phyloP scores from a whole-genome alignment of 441 rosid genomes.

The Hura crepitans region DNA sequence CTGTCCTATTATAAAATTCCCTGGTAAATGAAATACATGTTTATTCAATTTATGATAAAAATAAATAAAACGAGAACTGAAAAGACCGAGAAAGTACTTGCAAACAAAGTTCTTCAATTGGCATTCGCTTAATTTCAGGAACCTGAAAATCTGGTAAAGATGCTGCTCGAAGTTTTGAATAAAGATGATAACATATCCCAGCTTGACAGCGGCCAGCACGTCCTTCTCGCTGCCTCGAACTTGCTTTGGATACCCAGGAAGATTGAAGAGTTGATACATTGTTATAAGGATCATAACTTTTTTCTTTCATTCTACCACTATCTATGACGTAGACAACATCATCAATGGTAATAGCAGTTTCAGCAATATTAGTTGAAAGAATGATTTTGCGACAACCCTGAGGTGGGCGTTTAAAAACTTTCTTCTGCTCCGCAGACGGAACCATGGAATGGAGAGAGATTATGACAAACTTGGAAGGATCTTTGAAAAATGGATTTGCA shows the following conservation, averaged over 20 bases:
- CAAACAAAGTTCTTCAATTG: constrained; percentile 91
- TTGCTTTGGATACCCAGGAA: constrained; percentile 95
- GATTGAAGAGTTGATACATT: constrained; percentile 93
- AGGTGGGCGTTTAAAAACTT: constrained; percentile 68
- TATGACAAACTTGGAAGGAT: constrained; percentile 55
- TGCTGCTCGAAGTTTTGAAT: constrained; percentile 70
- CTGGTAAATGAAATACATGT: background rate
- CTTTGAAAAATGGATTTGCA: constrained; percentile 50
- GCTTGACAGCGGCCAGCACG: constrained; percentile 99
- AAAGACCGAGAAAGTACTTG: constrained; percentile 47
- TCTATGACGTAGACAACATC: constrained; percentile 97
- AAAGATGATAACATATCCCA: constrained; percentile 93
- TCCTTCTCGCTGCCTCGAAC: constrained; percentile 92
- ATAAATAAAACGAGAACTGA: background rate
- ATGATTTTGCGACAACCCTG: constrained; percentile 87
- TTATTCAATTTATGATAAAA: background rate
- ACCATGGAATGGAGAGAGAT: constrained; percentile 93
- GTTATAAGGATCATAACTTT: constrained; percentile 89
- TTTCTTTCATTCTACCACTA: constrained; percentile 96
- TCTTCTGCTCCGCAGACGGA: constrained; percentile 80
- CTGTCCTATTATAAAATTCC: background rate
- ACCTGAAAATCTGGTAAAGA: constrained; percentile 78
- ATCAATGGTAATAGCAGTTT: constrained; percentile 89
- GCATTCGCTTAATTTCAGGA: constrained; percentile 94
- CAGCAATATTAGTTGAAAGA: constrained; percentile 92